Conservation (phyloP, 2,329 filamentous ascomycete genomes). For the Emericellopsis atlantica region DNA sequence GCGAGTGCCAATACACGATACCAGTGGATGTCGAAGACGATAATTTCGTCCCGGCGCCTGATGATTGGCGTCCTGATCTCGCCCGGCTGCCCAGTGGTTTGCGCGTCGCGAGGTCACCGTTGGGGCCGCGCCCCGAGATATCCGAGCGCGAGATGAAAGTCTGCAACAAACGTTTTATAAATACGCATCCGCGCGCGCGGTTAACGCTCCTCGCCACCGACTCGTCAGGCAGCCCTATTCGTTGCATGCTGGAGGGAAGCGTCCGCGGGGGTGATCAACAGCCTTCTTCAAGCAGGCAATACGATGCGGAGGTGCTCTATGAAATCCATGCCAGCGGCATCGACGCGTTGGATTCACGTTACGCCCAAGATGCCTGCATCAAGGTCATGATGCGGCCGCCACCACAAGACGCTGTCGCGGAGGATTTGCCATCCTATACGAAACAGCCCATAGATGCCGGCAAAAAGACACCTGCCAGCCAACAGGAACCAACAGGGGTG, state of each 20-base stretch:
- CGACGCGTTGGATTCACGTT: no score
- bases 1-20: conserved; percentile 4
- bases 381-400: conserved; percentile 3
- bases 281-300: no score
- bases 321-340: background rate
- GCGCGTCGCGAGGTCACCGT: conserved; percentile 3
- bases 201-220: conserved; percentile 1
- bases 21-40: conserved; percentile 2
- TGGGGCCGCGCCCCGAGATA: conserved; percentile 3
- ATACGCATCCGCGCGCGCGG: background rate
- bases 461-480: background rate
- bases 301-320: conserved; percentile 1
- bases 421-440: background rate
- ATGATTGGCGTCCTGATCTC: conserved; percentile 5
- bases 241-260: conserved; percentile 1
- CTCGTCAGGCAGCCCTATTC: background rate
- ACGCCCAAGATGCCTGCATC: conserved; percentile 1
- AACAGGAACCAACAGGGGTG: background rate
- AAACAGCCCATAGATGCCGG: background rate
- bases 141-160: conserved; percentile 4
- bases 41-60: conserved; percentile 3
- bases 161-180: conserved; percentile 1
- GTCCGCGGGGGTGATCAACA: background rate
- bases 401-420: background rate
- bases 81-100: conserved; percentile 4